Evolutionary conservation across 139 green algal genomes (phyloP), one percentile per base, ranked within the genome.

Genomic region (Pseudopediastrum boryanum): DNA sequence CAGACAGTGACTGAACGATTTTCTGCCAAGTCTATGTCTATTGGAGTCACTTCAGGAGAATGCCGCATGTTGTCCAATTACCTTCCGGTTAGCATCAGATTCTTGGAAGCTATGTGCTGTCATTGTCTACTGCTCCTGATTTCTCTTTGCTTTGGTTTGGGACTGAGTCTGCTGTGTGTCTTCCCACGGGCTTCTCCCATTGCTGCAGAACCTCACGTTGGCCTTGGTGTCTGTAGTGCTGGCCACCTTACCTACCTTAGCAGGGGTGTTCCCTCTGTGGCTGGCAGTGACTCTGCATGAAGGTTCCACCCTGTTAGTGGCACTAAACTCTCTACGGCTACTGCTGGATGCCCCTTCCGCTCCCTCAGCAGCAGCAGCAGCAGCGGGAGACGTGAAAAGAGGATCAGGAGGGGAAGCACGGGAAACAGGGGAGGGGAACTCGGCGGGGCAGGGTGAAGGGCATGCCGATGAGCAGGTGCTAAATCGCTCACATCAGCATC

Each of bases 261-360:
- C 90, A 13, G 95, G 95, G 33, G 69, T 89, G n/a, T 84, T 98
- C 56, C 95, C 95, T 0, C 84, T 98, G 52, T 97, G 93, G 92
- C 59, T 94, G 56, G 93, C 94, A 21, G 94, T 98, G 25, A 77
- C 91, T 25, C 70, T 98, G 58, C 95, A 98, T 82, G 95, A 98
- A 84, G 95, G 94, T 27, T 89, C 84, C 62, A 98, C 95, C 0
- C 61, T 98, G 75, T 73, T 96, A 21, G 94, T 98, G 21, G 94
- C 92, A 2, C 78, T 97, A 70, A 98, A 97, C 86, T 94, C 86
- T 21, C 80, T 97, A 69, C 80, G 91, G 6, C 85, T 95, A 75
- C 87, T 98, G 71, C 77, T 89, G 39, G 74, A 74, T 21, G 42
- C 31, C 1, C 31, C 31, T 0, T 4, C 27, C 3, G 10, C 41